Percentiles rank a stretch among this genome's conserved stretches.
phyloP scores from a whole-genome alignment of 306 rosid genomes.

The Lablab purpureus region DNA sequence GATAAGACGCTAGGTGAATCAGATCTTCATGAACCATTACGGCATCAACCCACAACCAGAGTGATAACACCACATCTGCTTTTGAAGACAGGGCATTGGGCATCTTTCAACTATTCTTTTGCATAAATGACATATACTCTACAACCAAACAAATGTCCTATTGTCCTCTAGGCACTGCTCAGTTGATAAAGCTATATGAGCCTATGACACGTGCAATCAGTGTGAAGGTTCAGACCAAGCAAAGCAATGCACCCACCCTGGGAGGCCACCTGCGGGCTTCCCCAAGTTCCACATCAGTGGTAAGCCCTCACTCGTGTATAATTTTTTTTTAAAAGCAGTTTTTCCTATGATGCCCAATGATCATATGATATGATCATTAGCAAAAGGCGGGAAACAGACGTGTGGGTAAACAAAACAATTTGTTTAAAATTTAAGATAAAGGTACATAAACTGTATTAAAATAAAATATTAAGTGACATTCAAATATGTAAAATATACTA shows the following conservation, averaged over 20 bases:
- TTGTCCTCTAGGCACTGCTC: background rate
- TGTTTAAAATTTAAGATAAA: background rate
- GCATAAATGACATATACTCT: background rate
- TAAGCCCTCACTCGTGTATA: background rate
- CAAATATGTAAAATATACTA: background rate
- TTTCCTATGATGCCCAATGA: background rate
- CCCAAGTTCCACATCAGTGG: background rate
- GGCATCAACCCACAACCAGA: constrained; percentile 26
- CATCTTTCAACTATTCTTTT: constrained; percentile 18
- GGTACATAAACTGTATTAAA: background rate
- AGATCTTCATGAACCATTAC: constrained; percentile 33
- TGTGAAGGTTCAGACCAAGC: background rate
- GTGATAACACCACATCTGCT: constrained; percentile 12
- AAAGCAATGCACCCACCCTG: background rate
- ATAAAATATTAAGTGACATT: background rate
- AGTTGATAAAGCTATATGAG: background rate
- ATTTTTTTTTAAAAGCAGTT: background rate
- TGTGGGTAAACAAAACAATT: background rate
- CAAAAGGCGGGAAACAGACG: background rate
- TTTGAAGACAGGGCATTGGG: constrained; percentile 12
- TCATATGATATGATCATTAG: background rate
- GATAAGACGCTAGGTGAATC: constrained; percentile 22
- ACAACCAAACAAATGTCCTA: background rate
- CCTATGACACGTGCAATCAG: background rate
- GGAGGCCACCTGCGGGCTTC: background rate